phyloP scores from a whole-genome alignment of 495 filamentous ascomycete genomes.

The Parmelia sp. region DNA sequence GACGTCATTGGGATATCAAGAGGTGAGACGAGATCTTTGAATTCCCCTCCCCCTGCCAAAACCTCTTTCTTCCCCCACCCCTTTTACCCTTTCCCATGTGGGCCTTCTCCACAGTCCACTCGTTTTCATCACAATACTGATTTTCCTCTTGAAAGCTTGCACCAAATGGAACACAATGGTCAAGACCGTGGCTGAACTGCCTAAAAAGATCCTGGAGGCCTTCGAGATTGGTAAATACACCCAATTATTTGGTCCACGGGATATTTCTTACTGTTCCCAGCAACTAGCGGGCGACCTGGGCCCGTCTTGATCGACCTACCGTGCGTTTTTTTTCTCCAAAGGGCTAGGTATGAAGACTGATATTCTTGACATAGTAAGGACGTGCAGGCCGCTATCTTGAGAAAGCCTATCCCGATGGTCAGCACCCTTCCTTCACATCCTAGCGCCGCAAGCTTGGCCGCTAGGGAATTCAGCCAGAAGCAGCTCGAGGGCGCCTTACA shows the following conservation, averaged over 20 bases:
- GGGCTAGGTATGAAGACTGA: too few relatives aligned
- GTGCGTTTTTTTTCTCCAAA: too few relatives aligned
- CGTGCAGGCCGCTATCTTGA: conserved; percentile 47
- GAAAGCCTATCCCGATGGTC: conserved; percentile 46
- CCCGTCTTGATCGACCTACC: conserved; percentile 58
- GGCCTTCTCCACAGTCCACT: too few relatives aligned
- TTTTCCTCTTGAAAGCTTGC: conserved; percentile 35
- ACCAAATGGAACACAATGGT: conserved; percentile 64
- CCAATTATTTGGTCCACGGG: too few relatives aligned
- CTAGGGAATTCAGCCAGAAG: conserved; percentile 41
- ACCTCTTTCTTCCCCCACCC: too few relatives aligned
- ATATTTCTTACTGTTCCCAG: too few relatives aligned
- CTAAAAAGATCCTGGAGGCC: conserved; percentile 53
- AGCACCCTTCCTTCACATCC: conserved; percentile 52
- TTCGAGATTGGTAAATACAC: too few relatives aligned
- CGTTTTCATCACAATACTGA: conserved; percentile 1
- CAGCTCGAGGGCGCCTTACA: conserved; percentile 45
- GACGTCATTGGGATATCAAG: conserved; percentile 56
- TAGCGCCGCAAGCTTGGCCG: conserved; percentile 48
- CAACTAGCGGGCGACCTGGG: conserved; percentile 52
- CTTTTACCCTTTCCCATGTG: too few relatives aligned
- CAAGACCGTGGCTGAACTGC: conserved; percentile 53
- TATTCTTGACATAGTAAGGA: too few relatives aligned
- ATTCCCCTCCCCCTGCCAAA: too few relatives aligned
- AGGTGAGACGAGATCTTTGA: too few relatives aligned